phyloP scores from a whole-genome alignment of 148 eudicot species.

The Heliamphora exappendiculata region DNA sequence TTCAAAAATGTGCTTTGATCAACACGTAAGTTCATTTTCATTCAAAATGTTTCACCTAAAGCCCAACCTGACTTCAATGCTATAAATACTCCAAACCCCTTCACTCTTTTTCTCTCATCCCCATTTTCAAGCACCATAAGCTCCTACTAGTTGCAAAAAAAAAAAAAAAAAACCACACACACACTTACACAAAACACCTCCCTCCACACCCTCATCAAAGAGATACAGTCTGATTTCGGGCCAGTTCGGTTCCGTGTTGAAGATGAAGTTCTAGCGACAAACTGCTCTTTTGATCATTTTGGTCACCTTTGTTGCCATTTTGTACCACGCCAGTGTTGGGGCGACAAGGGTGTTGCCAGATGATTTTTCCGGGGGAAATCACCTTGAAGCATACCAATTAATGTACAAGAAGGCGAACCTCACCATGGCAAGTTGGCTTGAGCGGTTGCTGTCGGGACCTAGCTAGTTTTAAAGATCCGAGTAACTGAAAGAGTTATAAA shows the following conservation, averaged over 20 bases:
- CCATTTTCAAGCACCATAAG: neutral
- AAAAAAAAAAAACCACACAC: too few relatives aligned
- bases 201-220: too few relatives aligned
- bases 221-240: neutral
- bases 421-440: slow-evolving; percentile 12
- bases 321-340: neutral
- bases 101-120: neutral
- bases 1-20: neutral
- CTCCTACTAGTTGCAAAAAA: neutral
- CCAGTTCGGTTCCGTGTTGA: neutral
- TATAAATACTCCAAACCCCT: neutral
- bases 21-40: neutral
- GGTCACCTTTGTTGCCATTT: neutral
- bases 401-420: slow-evolving; percentile 9
- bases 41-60: neutral
- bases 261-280: slow-evolving; percentile 2
- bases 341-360: slow-evolving; percentile 10
- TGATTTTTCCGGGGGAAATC: slow-evolving; percentile 5
- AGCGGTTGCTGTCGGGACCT: slow-evolving; percentile 11
- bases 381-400: neutral
- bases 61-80: neutral
- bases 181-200: neutral
- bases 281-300: slow-evolving; percentile 5
- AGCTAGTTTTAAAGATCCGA: slow-evolving; percentile 14
- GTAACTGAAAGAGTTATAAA: neutral